These are phyloP conservation scores for Acacia crassicarpa DNA, from an alignment of 306 rosid genomes.

Conservation along the genomic window DNA sequence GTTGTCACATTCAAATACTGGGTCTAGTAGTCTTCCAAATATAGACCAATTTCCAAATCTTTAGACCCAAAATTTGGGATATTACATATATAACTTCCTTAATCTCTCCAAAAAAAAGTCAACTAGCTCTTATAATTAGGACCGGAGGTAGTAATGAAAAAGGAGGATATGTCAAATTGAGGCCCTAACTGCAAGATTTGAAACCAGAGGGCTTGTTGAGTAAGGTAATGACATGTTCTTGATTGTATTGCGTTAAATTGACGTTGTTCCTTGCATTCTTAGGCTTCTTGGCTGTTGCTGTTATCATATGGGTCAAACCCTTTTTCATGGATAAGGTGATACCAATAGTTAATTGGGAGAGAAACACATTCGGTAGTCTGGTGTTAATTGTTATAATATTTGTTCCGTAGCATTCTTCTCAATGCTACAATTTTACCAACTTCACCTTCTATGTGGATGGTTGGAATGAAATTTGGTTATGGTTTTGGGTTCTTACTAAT, in stretches of 20 bases:
- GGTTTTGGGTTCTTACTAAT: constrained; percentile 89
- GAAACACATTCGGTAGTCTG: constrained; percentile 66
- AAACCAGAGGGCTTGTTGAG: constrained; percentile 5
- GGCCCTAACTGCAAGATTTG: constrained; percentile 30
- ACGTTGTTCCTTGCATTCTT: constrained; percentile 47
- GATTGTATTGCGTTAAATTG: constrained; percentile 74
- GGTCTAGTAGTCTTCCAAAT: too few relatives aligned
- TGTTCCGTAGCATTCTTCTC: constrained; percentile 89
- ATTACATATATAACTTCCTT: too few relatives aligned
- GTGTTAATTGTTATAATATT: constrained; percentile 70
- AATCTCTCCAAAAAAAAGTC: too few relatives aligned
- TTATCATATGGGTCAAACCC: constrained; percentile 85
- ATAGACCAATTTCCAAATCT: too few relatives aligned
- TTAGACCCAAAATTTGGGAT: too few relatives aligned
- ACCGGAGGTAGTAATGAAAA: too few relatives aligned
- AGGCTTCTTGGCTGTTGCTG: constrained; percentile 64
- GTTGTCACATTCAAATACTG: too few relatives aligned
- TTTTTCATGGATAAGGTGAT: constrained; percentile 82
- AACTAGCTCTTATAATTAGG: too few relatives aligned
- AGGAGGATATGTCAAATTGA: constrained; percentile 66
- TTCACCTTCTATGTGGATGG: constrained; percentile 97
- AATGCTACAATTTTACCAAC: constrained; percentile 68
- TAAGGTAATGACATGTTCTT: constrained; percentile 29
- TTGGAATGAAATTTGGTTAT: constrained; percentile 95
- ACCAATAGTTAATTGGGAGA: constrained; percentile 87